phyloP scores from a whole-genome alignment of 176 grass and related monocot genomes.

The Tuctoria greenei region DNA sequence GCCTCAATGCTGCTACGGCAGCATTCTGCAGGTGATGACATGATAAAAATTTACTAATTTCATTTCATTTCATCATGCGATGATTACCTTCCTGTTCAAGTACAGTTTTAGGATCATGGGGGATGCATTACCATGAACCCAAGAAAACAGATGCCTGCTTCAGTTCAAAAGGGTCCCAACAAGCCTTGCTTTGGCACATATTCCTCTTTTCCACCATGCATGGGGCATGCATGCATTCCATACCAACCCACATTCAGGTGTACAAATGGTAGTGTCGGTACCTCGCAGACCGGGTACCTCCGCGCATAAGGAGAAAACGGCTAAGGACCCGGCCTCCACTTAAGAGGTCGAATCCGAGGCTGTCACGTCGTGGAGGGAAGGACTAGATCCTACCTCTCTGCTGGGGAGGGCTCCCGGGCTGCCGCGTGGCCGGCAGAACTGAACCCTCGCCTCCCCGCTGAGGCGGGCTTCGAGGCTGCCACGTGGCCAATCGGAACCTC shows the following conservation, averaged over 20 bases:
- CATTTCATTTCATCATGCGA: neutral
- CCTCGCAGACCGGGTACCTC: too few species aligned
- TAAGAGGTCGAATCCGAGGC: too few species aligned
- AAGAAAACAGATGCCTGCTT: constrained; percentile 33
- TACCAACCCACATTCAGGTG: neutral
- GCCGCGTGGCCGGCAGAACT: too few species aligned
- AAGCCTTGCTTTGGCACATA: constrained; percentile 36
- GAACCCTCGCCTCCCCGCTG: too few species aligned
- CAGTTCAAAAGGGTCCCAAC: constrained; percentile 2
- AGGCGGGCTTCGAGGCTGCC: too few species aligned
- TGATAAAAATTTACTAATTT: neutral
- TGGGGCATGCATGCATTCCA: constrained; percentile 12
- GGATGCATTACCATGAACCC: constrained; percentile 13
- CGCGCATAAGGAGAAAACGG: too few species aligned
- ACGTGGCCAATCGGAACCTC: too few species aligned
- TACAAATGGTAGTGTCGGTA: too few species aligned
- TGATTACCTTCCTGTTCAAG: constrained; percentile 1
- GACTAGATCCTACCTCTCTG: too few species aligned
- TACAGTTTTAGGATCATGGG: constrained; percentile 1
- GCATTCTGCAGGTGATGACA: constrained; percentile 3
- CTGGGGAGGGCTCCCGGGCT: too few species aligned
- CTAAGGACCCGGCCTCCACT: too few species aligned
- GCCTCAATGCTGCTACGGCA: neutral
- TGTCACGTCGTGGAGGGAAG: too few species aligned
- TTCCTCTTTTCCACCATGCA: constrained; percentile 24